Evolutionary conservation across 352 stramenopile genomes (phyloP).

Genomic region (Globisporangium spiculum): DNA sequence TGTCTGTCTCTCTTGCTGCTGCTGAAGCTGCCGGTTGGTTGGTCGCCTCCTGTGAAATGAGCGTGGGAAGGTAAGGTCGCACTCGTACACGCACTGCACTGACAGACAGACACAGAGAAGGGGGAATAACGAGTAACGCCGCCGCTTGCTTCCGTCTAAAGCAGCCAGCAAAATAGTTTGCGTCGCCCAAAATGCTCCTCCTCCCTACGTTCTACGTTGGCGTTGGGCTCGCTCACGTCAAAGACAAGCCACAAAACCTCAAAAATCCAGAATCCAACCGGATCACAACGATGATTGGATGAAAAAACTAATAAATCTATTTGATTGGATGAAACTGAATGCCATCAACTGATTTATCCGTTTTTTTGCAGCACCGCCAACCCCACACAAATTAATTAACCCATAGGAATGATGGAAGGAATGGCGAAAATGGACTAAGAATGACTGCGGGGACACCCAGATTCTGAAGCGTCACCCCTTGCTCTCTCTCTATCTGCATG

Average conservation of each 20-base stretch:
- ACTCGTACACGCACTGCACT: neutral
- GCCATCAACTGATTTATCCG: neutral
- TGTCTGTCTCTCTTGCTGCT: neutral
- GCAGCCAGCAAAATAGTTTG: slow-evolving; percentile 4
- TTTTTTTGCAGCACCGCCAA: neutral
- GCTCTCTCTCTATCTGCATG: neutral
- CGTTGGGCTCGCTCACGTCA: slow-evolving; percentile 7
- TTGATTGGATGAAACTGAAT: slow-evolving; percentile 8
- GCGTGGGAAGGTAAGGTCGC: neutral
- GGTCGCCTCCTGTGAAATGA: neutral
- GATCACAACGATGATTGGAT: neutral
- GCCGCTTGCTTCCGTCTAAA: neutral
- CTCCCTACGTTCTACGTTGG: slow-evolving; percentile 13
- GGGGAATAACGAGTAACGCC: neutral
- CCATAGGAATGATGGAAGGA: neutral
- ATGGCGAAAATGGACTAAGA: neutral
- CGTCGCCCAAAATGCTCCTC: neutral
- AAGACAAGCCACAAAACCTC: slow-evolving; percentile 5
- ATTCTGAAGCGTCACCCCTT: neutral
- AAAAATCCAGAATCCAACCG: neutral
- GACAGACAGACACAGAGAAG: neutral
- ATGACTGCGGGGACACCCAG: neutral
- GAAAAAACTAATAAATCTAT: neutral
- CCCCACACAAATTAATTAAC: neutral
- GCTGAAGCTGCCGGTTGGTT: neutral